Evolutionary conservation across 352 stramenopile genomes (phyloP), one percentile per base, ranked within the genome.

Genomic region (Phytophthora quininea): DNA sequence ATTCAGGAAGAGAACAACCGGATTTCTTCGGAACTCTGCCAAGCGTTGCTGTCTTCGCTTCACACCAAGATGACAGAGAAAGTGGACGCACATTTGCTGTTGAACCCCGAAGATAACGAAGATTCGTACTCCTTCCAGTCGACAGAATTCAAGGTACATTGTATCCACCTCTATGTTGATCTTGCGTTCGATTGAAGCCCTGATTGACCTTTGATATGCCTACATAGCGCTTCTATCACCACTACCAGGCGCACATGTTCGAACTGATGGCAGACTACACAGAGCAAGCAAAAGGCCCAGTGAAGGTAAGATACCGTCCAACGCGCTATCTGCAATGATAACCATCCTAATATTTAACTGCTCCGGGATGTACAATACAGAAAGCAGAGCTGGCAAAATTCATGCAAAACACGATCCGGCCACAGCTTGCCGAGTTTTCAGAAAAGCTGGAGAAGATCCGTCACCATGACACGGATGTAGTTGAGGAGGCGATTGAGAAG

Each of bases 1-100:
- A 88, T 92, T 60, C 69, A 84, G 54, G 83, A 93, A n/a, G 76
- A 92, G 43, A 95, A 93, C 59, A 80, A 91, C 51, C 71, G 73
- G 2, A 60, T 92, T 19, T 95, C 84, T 2, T 84, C 78, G 0
- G 71, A 89, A 5, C 42, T 85, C 30, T 95, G 86, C n/a, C 75
- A 82, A 35, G 66, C 69, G 3, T 37, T 93, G 30, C 80, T 95
- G 10, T 59, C 58, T 33, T 63, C 80, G n/a, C 71, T 95, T 0
- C 84, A 92, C 45, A 60, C 50, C 9, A 74, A 76, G 4, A 89
- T 95, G 84, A 86, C 74, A 7, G 64, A 74, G 45, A 83, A 92
- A 61, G 58, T 83, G 0, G 68, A 92, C 24, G 67, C 67, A n/a
- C 76, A 89, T n/a, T 62, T 91, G 40, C 64, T 77, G 45, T 69